Evolutionary conservation across 805 yeast genomes (phyloP).

Genomic region (Dipodascus albidus): DNA sequence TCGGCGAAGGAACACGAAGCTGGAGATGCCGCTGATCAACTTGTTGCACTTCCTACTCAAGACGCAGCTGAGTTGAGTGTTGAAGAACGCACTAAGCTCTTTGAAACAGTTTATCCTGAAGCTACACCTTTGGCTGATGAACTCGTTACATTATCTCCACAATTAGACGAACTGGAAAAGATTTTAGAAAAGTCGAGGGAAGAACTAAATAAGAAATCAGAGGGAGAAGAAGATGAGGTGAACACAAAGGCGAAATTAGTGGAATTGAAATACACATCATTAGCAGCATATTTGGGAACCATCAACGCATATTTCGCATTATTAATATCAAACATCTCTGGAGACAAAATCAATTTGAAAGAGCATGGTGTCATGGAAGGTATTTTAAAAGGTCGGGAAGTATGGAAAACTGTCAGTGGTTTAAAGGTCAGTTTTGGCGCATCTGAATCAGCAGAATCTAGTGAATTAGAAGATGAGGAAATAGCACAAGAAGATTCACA

Average conservation of each 20-base stretch:
- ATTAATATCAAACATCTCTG: constrained; percentile 43
- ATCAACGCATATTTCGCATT: constrained; percentile 71
- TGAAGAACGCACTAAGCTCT: constrained; percentile 39
- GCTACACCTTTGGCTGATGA: constrained; percentile 68
- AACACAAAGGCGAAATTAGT: constrained; percentile 21
- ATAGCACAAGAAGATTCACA: constrained; percentile 5
- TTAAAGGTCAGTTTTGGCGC: constrained; percentile 22
- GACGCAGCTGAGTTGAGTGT: constrained; percentile 41
- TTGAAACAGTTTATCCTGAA: constrained; percentile 69
- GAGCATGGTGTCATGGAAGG: constrained; percentile 87
- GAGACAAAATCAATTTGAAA: constrained; percentile 55
- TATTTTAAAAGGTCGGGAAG: constrained; percentile 67
- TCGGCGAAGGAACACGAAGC: constrained; percentile 36
- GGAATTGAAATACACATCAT: constrained; percentile 44
- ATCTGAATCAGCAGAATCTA: constrained; percentile 13
- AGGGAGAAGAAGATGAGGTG: constrained; percentile 10
- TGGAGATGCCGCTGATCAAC: constrained; percentile 18
- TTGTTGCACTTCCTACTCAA: constrained; percentile 27
- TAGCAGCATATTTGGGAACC: constrained; percentile 69
- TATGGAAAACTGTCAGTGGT: constrained; percentile 65
- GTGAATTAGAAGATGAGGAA: not conserved
- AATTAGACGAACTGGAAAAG: constrained; percentile 10
- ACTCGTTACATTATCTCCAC: constrained; percentile 29
- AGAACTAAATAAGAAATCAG: not conserved
- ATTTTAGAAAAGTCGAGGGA: not conserved